These are phyloP conservation scores for Colletotrichum plurivorum DNA, from an alignment of 2,329 filamentous ascomycete genomes.

Conservation along the genomic window DNA sequence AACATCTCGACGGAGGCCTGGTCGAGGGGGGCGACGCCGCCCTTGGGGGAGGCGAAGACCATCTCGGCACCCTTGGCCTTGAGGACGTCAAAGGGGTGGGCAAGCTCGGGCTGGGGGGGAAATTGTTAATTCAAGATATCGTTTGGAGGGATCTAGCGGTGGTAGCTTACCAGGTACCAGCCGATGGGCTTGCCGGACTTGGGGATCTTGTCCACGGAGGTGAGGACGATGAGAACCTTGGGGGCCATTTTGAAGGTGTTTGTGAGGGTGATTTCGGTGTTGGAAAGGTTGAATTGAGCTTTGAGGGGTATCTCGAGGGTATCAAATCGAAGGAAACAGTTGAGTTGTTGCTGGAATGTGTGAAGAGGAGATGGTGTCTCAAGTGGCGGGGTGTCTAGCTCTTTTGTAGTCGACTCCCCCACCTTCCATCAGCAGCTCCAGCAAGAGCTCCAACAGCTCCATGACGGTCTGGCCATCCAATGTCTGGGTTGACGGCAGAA, in stretches of 20 bases:
- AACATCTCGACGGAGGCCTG: slow-evolving; percentile 68
- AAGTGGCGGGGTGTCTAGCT: slow-evolving; percentile 13
- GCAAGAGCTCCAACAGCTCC: background rate
- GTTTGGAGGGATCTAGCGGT: background rate
- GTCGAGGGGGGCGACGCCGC: slow-evolving; percentile 74
- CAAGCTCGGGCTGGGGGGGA: slow-evolving; percentile 67
- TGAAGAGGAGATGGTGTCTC: rapidly evolving
- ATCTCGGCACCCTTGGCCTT: slow-evolving; percentile 64
- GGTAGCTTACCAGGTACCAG: slow-evolving; percentile 74
- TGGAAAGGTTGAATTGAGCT: background rate
- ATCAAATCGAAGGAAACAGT: background rate
- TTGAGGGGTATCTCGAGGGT: slow-evolving; percentile 17
- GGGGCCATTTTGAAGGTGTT: slow-evolving; percentile 45
- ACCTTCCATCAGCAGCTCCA: slow-evolving; percentile 9
- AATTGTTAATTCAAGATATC: background rate
- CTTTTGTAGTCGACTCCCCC: slow-evolving; percentile 31
- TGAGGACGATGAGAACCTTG: slow-evolving; percentile 80
- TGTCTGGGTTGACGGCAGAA: slow-evolving; percentile 3
- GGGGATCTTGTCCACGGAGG: slow-evolving; percentile 69
- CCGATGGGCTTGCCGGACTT: slow-evolving; percentile 71
- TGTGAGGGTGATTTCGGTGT: background rate
- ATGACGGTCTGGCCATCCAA: slow-evolving; percentile 10
- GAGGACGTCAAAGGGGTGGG: slow-evolving; percentile 75
- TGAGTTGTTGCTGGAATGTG: background rate
- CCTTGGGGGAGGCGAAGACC: slow-evolving; percentile 73